A percentile compares a stretch with the other conserved stretches of the same genome.
Conservation (phyloP, 371 early-diverging fungal species). For the Saksenaea oblongispora region DNA sequence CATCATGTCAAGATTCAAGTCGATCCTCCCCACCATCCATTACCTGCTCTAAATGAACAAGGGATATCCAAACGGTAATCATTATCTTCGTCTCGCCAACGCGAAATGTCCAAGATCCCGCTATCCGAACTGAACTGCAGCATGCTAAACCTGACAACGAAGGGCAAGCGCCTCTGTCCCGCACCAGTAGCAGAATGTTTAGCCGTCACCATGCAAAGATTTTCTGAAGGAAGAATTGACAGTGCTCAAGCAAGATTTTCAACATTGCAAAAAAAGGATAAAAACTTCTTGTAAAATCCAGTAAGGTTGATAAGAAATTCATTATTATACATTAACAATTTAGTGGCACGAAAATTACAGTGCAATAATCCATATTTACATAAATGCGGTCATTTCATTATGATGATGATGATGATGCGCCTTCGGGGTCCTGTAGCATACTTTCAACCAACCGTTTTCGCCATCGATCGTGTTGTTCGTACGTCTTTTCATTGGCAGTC, state of each 20-base stretch:
- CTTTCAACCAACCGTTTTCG: slow-evolving; percentile 4
- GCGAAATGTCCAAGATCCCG: background rate
- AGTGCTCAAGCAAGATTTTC: no score
- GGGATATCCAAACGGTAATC: background rate
- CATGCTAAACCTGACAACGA: background rate
- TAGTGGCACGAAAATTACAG: background rate
- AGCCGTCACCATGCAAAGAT: background rate
- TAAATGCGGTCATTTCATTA: slow-evolving; percentile 1
- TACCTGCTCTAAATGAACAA: background rate
- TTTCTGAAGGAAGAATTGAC: background rate
- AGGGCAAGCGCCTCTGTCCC: background rate
- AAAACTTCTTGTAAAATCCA: background rate
- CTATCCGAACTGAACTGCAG: background rate
- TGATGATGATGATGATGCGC: slow-evolving; percentile 5
- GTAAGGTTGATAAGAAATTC: background rate
- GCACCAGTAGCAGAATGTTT: background rate
- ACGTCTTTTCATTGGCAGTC: slow-evolving; percentile 3
- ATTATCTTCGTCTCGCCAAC: background rate
- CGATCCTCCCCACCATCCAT: background rate
- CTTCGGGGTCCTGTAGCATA: background rate
- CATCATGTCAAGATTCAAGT: background rate
- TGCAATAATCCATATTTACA: background rate
- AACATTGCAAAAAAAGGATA: background rate
- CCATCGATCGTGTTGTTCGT: slow-evolving; percentile 17
- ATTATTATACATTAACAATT: background rate